Evolutionary conservation across 257 asterid species (phyloP).

Genomic region (Solanum raphanifolium): DNA sequence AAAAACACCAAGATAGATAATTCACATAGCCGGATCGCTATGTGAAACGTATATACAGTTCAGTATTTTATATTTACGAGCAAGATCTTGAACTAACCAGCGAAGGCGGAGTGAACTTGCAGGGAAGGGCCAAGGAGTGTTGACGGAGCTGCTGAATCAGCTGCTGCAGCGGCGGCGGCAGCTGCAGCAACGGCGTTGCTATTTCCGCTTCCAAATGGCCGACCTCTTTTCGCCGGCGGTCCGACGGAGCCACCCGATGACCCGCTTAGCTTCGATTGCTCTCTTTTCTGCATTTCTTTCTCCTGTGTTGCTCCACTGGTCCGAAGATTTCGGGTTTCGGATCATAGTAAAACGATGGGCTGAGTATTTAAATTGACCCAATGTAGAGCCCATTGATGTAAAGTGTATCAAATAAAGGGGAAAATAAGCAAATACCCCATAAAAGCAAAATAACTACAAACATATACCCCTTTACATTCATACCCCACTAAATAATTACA

Average conservation of each 20-base stretch:
- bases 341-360: neutral
- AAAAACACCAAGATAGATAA: neutral
- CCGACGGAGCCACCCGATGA: constrained; percentile 55
- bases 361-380: neutral
- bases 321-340: neutral
- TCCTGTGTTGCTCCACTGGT: neutral
- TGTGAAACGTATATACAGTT: neutral
- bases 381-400: neutral
- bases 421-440: too few relatives aligned
- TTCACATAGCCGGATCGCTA: neutral
- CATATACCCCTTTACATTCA: too few relatives aligned
- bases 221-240: constrained; percentile 86
- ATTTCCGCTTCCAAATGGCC: constrained; percentile 69
- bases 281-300: constrained; percentile 78
- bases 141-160: constrained; percentile 62
- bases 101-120: constrained; percentile 82
- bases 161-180: constrained; percentile 28
- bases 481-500: too few relatives aligned
- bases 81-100: constrained; percentile 39
- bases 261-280: constrained; percentile 60
- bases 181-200: constrained; percentile 17
- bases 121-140: constrained; percentile 88
- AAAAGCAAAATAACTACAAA: too few relatives aligned
- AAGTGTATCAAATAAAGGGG: neutral
- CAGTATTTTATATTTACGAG: neutral